Evolutionary conservation across 208 protist genomes (phyloP).

Genomic region (Leishmania aethiopica): DNA sequence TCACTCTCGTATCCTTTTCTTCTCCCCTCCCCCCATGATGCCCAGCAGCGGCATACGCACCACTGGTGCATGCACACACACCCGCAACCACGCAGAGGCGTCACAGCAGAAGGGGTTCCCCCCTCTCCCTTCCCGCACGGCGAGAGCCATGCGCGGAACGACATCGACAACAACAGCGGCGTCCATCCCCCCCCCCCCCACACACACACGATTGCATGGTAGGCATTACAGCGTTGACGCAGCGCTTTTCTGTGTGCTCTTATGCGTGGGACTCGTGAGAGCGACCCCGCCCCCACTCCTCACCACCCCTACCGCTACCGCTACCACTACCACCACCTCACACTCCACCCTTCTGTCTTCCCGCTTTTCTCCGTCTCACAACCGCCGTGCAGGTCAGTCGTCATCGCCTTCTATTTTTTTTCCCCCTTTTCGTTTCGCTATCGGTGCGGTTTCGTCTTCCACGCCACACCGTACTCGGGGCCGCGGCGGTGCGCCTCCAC

Average conservation of each 20-base stretch:
- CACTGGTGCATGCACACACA: neutral
- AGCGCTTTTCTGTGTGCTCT: neutral
- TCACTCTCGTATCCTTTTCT: slow-evolving; percentile 1
- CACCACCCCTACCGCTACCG: too few species aligned
- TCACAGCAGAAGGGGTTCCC: too few species aligned
- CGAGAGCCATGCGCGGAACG: neutral
- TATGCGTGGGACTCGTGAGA: neutral
- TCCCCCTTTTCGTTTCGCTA: neutral
- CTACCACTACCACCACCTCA: too few species aligned
- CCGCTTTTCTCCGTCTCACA: neutral
- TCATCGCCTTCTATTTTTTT: too few species aligned
- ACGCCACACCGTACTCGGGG: neutral
- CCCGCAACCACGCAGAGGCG: neutral
- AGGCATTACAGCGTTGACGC: neutral
- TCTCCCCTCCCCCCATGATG: neutral
- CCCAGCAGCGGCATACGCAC: neutral
- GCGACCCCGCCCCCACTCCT: neutral
- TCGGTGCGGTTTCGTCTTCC: neutral
- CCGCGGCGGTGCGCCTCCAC: neutral
- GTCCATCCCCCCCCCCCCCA: neutral
- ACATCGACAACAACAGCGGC: neutral
- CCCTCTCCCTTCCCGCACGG: neutral
- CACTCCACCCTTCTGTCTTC: neutral
- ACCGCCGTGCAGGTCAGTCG: too few species aligned
- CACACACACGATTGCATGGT: neutral